Conservation (phyloP, 1,284 basidiomycete species). For the Melampsora americana region DNA sequence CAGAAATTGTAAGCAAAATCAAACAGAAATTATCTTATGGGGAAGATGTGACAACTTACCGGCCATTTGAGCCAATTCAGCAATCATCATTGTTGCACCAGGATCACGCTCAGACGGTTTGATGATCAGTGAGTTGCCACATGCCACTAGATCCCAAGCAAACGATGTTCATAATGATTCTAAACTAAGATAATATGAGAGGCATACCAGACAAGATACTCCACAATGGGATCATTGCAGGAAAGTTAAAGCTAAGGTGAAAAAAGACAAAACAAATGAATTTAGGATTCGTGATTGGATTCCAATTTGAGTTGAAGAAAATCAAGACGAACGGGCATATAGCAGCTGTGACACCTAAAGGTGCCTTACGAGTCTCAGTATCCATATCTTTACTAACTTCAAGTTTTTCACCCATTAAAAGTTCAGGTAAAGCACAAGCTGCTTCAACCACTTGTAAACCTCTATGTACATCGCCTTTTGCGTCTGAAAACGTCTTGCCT, state of each 20-base stretch:
- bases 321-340: conserved; percentile 78
- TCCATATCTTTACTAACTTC: conserved; percentile 98
- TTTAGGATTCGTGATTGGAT: not conserved
- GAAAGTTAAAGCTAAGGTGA: conserved; percentile 46
- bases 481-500: conserved; percentile 63
- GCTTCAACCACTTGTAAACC: conserved; percentile 93
- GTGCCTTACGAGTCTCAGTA: conserved; percentile 68
- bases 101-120: conserved; percentile 97
- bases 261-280: not conserved
- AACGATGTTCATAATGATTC: not conserved
- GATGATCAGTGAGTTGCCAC: conserved; percentile 88
- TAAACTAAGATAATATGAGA: not conserved
- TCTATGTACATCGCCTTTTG: conserved; percentile 87
- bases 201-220: conserved; percentile 66
- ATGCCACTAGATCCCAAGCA: conserved; percentile 64
- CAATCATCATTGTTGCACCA: conserved; percentile 94
- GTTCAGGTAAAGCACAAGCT: conserved; percentile 76
- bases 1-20: conserved; percentile 12
- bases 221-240: conserved; percentile 94
- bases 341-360: conserved; percentile 66
- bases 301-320: not conserved
- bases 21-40: conserved; percentile 72
- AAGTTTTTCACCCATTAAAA: conserved; percentile 80
- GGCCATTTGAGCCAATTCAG: conserved; percentile 83
- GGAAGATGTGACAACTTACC: conserved; percentile 54